These are phyloP conservation scores for Conticribra weissflogii DNA, from an alignment of 108 stramenopile genomes.

Conservation along the genomic window DNA sequence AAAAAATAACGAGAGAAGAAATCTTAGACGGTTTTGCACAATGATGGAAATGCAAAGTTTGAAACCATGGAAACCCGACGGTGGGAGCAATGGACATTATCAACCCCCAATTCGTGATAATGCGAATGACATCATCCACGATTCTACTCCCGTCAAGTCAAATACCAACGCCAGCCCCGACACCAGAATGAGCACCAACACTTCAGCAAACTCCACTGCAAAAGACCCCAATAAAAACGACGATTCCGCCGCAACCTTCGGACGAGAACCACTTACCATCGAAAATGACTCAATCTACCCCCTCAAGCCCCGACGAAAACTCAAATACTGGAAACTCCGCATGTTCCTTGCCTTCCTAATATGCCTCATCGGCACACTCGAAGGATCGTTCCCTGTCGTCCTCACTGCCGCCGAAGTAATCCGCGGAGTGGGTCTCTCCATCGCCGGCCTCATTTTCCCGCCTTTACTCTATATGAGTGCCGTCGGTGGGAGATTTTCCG, in stretches of 20 bases:
- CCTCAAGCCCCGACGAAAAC: slow-evolving; percentile 21
- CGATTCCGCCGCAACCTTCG: not conserved
- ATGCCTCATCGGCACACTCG: slow-evolving; percentile 44
- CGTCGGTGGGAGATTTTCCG: slow-evolving; percentile 41
- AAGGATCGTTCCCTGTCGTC: slow-evolving; percentile 43
- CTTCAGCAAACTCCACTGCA: too few species aligned
- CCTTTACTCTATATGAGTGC: slow-evolving; percentile 57
- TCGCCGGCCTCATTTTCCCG: slow-evolving; percentile 50
- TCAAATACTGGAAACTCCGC: slow-evolving; percentile 52
- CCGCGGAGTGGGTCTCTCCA: slow-evolving; percentile 44
- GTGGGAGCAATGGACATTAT: too few species aligned
- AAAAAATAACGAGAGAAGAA: too few species aligned
- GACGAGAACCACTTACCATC: not conserved
- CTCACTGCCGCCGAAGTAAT: slow-evolving; percentile 41
- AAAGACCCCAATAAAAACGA: too few species aligned
- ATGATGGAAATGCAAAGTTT: too few species aligned
- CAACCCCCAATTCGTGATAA: too few species aligned
- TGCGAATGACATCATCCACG: not conserved
- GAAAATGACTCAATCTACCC: not conserved
- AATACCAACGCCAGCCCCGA: not conserved
- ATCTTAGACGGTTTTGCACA: too few species aligned
- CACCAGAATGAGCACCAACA: too few species aligned
- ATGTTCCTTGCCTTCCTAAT: slow-evolving; percentile 51
- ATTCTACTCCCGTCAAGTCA: not conserved
- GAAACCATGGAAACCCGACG: too few species aligned